A percentile compares a stretch with the other conserved stretches of the same genome.
Conservation (phyloP, 495 filamentous ascomycete species). For the Neurospora sp. region DNA sequence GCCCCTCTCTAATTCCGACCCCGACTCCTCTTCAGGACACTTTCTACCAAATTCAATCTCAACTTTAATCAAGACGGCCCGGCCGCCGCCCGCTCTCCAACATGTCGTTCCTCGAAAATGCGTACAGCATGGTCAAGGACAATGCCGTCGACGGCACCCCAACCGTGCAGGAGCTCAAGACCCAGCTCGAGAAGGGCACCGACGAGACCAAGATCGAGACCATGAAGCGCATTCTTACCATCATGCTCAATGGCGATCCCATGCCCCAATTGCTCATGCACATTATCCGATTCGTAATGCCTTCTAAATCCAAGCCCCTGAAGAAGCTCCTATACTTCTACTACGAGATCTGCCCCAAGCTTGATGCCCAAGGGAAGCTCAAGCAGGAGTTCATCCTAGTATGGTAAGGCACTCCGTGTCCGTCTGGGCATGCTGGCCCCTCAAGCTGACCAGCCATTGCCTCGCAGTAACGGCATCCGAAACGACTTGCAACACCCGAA, state of each 20-base stretch:
- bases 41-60: neutral
- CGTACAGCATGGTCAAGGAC: conserved; percentile 95
- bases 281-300: conserved; percentile 99
- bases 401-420: conserved; percentile 52
- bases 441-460: conserved; percentile 9
- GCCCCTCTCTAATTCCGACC: conserved; percentile 8
- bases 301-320: conserved; percentile 86
- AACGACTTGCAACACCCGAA: conserved; percentile 96
- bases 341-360: conserved; percentile 97
- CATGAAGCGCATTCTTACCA: conserved; percentile 92
- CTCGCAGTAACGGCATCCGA: conserved; percentile 81
- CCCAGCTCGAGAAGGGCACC: conserved; percentile 91
- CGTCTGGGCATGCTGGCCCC: neutral
- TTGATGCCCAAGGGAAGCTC: conserved; percentile 79
- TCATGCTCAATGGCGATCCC: conserved; percentile 97
- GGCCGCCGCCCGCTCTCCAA: conserved; percentile 30
- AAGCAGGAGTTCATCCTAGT: conserved; percentile 99
- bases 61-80: neutral
- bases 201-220: conserved; percentile 97
- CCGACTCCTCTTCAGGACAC: neutral
- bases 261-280: conserved; percentile 96
- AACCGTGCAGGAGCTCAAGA: conserved; percentile 78
- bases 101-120: conserved; percentile 92
- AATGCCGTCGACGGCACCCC: conserved; percentile 81
- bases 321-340: conserved; percentile 99